Conservation (phyloP, 1,284 basidiomycete genomes). For the Vanrija sp. region DNA sequence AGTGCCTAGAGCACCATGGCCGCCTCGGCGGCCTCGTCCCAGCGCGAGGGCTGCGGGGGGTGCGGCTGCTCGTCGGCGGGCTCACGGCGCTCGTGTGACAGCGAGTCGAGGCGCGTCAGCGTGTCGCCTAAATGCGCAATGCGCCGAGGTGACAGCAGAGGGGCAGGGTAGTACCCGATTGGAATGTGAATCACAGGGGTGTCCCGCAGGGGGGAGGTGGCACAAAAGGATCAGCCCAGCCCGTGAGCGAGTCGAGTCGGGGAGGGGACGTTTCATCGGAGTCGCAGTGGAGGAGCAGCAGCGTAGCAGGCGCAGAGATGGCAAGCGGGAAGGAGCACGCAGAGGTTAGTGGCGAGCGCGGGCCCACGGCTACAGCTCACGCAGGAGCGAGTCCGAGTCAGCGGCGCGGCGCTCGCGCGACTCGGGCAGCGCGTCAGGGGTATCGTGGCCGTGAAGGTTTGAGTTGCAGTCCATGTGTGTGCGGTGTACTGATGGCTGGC, state of each 20-base stretch:
- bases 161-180: no score
- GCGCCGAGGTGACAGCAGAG: no score
- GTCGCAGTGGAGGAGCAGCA: no score
- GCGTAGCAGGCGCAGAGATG: not conserved
- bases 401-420: not conserved
- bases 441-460: conserved; percentile 15
- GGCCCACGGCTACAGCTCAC: not conserved
- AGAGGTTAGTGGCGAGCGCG: not conserved
- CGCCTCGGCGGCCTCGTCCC: no score
- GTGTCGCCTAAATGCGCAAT: conserved; percentile 1
- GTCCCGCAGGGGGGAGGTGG: no score
- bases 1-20: no score
- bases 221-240: not conserved
- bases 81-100: not conserved
- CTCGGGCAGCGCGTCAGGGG: conserved; percentile 11
- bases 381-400: conserved; percentile 2
- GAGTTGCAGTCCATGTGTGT: conserved; percentile 10
- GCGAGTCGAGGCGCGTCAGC: conserved; percentile 1
- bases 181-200: no score
- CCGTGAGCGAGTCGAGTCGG: no score
- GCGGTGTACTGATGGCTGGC: not conserved
- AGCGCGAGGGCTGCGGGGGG: no score
- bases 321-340: not conserved
- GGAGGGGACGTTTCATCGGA: no score
- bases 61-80: no score